Base-by-base conservation (phyloP, 2,329 filamentous ascomycete genomes). In the Sporothrix curviconia region DNA sequence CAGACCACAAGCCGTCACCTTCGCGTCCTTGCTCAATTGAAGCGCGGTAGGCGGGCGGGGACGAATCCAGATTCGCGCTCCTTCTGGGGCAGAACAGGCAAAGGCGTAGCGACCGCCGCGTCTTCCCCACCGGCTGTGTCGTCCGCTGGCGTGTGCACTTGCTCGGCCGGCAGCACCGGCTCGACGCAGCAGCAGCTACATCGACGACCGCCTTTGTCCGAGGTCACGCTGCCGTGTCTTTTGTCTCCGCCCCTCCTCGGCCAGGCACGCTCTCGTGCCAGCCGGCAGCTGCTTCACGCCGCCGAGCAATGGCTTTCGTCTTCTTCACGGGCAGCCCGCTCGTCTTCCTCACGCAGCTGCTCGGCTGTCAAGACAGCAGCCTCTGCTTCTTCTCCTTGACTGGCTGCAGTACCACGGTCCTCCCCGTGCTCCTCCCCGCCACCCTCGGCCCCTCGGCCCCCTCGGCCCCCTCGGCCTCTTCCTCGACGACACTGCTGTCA, bases 31-130 rank as follows among this genome's bases (percentile, higher is more conserved):
- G n/a, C 30, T 24, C 30, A 55, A 30, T 28, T 37, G 70, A 85
- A 81, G 55, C 76, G 74, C 37, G 83, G 83, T 59, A 86, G 67
- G 59, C 81, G 74, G 36, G 83, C 83, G 4, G 82, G 82, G 22
- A 85, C 72, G 62, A 85, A 85, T 2, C 70, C 69, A 19, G 67
- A 63, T 11, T 37, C 59, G 30, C 28, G 28, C 43, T n/a, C 56
- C 25, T 42, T 37, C 8, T 44, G 51, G n/a, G 50, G 39, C n/a
- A 15, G n/a, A 37, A 14, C 36, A 9, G 50, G 50, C 12, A 39
- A 12, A 15, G 43, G 34, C 24, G 54, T n/a, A 7, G 34, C n/a
- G 17, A 14, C 37, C 12, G 30, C n/a, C 15, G 12, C 40, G 22
- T 28, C 34, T 3, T 47, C 34, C 14, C 17, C 25, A 15, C 43